Evolutionary conservation across 208 protist genomes (phyloP).

Genomic region (Strigomonas culicis): DNA sequence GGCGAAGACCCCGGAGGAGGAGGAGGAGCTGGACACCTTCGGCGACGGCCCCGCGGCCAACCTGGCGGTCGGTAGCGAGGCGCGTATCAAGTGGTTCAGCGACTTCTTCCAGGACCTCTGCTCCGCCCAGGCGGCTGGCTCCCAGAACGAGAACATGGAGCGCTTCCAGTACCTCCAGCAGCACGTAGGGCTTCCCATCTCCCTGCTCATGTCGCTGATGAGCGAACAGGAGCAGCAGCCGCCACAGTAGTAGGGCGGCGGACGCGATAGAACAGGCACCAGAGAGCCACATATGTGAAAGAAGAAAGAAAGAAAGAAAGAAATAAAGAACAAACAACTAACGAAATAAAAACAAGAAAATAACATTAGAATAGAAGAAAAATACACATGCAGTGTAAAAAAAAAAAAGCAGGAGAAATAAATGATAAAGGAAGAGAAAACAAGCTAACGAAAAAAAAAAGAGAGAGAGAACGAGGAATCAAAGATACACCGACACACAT

Average conservation of each 20-base stretch:
- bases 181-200: slow-evolving; percentile 81
- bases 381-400: neutral
- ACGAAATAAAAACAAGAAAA: slow-evolving; percentile 3
- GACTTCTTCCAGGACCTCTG: slow-evolving; percentile 56
- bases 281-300: neutral
- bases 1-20: slow-evolving; percentile 31
- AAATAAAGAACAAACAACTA: slow-evolving; percentile 15
- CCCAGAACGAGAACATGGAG: slow-evolving; percentile 63
- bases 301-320: slow-evolving; percentile 7
- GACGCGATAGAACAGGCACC: neutral
- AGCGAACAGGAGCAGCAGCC: slow-evolving; percentile 39
- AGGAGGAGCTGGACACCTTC: slow-evolving; percentile 65
- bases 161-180: slow-evolving; percentile 81
- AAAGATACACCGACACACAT: neutral
- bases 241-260: too few species aligned
- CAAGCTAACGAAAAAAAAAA: slow-evolving; percentile 19
- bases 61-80: slow-evolving; percentile 30
- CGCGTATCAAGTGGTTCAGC: slow-evolving; percentile 69
- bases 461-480: slow-evolving; percentile 9
- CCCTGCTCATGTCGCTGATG: slow-evolving; percentile 75
- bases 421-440: slow-evolving; percentile 19
- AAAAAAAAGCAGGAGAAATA: slow-evolving; percentile 11
- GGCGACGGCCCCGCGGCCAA: slow-evolving; percentile 36
- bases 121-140: slow-evolving; percentile 24
- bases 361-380: slow-evolving; percentile 5